A percentile compares a stretch with the other conserved stretches of the same genome.
phyloP scores from a whole-genome alignment of 257 asterid genomes.

The Solanum etuberosum region DNA sequence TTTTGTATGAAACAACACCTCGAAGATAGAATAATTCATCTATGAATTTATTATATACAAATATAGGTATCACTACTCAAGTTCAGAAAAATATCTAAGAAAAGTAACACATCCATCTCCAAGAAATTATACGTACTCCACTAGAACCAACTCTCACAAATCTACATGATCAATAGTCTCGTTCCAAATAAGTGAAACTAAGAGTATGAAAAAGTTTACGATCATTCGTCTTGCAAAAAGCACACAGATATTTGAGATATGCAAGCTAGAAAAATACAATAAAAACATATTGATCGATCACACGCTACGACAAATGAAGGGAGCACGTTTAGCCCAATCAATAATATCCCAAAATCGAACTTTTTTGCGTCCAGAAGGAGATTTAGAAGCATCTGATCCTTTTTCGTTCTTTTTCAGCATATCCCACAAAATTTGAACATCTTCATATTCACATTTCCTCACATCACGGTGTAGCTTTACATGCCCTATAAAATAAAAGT shows the following conservation, averaged over 20 bases:
- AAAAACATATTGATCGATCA: neutral
- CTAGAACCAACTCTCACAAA: neutral
- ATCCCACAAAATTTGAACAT: slow-evolving; percentile 52
- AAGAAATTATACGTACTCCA: neutral
- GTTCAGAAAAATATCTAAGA: neutral
- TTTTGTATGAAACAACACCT: neutral
- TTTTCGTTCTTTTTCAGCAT: slow-evolving; percentile 32
- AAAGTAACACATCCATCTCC: neutral
- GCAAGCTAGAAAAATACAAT: neutral
- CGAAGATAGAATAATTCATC: neutral
- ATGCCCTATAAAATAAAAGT: slow-evolving; percentile 17
- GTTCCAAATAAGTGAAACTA: neutral
- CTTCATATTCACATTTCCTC: slow-evolving; percentile 49
- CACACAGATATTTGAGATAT: neutral
- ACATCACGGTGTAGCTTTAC: slow-evolving; percentile 31
- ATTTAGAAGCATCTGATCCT: neutral
- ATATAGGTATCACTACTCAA: neutral
- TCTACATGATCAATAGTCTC: neutral
- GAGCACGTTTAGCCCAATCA: slow-evolving; percentile 24
- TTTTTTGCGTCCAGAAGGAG: neutral
- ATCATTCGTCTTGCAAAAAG: neutral
- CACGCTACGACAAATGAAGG: slow-evolving; percentile 18
- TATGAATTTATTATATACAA: neutral
- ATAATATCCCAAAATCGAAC: slow-evolving; percentile 11
- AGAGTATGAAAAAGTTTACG: neutral